A percentile compares a stretch with the other conserved stretches of the same genome.
These are phyloP conservation scores for Stentor roeselii DNA, from an alignment of 73 alveolate species.

Conservation along the genomic window DNA sequence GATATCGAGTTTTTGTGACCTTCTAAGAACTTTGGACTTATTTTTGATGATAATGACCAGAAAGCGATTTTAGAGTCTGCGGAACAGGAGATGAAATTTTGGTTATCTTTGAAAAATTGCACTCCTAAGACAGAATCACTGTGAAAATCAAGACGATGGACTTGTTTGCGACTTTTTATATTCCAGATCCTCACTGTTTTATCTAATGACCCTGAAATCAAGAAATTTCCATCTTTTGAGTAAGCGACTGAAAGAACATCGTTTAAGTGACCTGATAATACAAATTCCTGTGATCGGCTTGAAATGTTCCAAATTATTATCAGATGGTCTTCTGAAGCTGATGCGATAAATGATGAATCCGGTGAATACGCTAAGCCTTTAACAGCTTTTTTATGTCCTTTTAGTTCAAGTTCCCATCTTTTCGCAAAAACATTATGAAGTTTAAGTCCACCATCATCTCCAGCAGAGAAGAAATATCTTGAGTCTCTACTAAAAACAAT, in stretches of 20 bases:
- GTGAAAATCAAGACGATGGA: neutral
- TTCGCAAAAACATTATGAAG: no score
- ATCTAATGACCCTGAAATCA: neutral
- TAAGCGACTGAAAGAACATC: neutral
- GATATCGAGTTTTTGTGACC: neutral
- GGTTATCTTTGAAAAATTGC: neutral
- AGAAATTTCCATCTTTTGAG: neutral
- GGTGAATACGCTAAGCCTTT: neutral
- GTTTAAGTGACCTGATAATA: neutral
- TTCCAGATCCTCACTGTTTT: slow-evolving; percentile 12
- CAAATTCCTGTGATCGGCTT: neutral
- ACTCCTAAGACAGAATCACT: neutral
- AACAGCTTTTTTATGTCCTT: neutral
- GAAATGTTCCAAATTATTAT: slow-evolving; percentile 13
- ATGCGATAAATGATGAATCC: neutral
- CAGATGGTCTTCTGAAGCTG: neutral
- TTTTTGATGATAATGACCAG: neutral
- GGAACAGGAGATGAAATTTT: neutral
- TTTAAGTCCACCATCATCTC: no score
- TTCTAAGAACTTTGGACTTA: neutral
- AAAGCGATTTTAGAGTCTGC: neutral
- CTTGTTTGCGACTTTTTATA: neutral
- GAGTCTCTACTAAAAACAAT: no score
- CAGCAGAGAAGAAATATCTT: no score
- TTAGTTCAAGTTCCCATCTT: no score